These are phyloP conservation scores for Talaromyces sp. DNA, from an alignment of 2,329 filamentous ascomycete species.

Conservation along the genomic window DNA sequence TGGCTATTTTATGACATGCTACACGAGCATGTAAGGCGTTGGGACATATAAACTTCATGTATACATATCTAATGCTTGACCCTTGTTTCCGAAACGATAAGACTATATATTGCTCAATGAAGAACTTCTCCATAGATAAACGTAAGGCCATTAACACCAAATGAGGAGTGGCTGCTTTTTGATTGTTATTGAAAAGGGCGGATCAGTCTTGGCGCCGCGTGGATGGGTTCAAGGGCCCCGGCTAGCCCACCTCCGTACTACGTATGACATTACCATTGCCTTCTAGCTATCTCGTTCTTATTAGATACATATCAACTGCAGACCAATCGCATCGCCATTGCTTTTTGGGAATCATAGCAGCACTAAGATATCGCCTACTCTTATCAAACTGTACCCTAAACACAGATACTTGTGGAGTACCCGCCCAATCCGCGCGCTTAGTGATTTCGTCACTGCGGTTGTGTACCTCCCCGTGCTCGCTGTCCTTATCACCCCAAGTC, in stretches of 20 bases:
- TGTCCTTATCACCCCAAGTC: not conserved
- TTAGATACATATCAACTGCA: not conserved
- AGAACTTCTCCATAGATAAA: not conserved
- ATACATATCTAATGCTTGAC: conserved; percentile 12
- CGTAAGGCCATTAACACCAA: not conserved
- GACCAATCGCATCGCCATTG: conserved; percentile 10
- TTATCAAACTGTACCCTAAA: not conserved
- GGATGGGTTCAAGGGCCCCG: not conserved
- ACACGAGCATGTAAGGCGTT: conserved; percentile 17
- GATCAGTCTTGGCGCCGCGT: conserved; percentile 15
- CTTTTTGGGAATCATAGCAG: not conserved
- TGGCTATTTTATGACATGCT: not conserved
- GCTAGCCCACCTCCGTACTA: conserved; percentile 4
- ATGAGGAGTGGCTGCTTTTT: not conserved
- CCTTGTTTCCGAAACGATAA: conserved; percentile 7
- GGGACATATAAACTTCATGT: conserved; percentile 16
- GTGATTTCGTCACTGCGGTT: conserved; percentile 13
- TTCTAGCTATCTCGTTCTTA: not conserved
- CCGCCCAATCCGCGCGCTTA: not conserved
- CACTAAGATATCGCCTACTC: not conserved
- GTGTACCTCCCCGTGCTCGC: conserved; percentile 10
- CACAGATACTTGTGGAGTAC: not conserved
- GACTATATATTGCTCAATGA: not conserved
- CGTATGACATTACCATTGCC: not conserved
- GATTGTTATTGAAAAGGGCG: not conserved